Base-by-base conservation (phyloP, 179 eudicot genomes). In the Spinacia oleracea region DNA sequence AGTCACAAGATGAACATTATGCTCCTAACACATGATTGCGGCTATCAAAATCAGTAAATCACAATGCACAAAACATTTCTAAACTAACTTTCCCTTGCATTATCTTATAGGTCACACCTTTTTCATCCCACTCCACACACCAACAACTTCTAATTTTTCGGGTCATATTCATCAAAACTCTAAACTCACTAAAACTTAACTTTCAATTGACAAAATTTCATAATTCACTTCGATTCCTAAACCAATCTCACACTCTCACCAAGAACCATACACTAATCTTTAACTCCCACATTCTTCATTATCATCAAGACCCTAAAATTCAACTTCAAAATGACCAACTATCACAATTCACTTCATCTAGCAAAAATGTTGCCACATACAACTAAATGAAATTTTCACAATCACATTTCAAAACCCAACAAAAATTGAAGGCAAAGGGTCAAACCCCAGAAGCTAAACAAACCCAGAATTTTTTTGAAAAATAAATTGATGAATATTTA, bases 381-480 rank as follows among this genome's bases (percentile, higher is more conserved):
- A 35, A 27, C n/a, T n/a, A 15, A 16, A 66, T 11, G 0, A 35
- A 34, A 14, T 11, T 20, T 66, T 16, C 45, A 66, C 20, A 66
- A 4, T 5, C 35, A 25, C 66, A 60, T 16, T 66, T 18, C 25
- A 38, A 55, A 53, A 53, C 12, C 7, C 77, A 74, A 31, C 53
- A 66, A 78, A 27, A 12, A 16, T 38, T 31, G 4, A 69, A 38
- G 15, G 3, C 35, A 67, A 50, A 75, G 16, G 46, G 55, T 60
- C 50, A 73, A 77, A 68, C n/a, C 60, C 46, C 71, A 63, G 32
- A 77, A 45, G 20, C 20, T 25, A 78, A 70, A 35, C 56, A 70
- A 59, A 42, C 62, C 5, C 2, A 27, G 43, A 34, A 53, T n/a
- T n/a, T n/a, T n/a, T n/a, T n/a, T n/a, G n/a, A n/a, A n/a, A n/a